Evolutionary conservation across 2,329 filamentous ascomycete species (phyloP).

Genomic region (Trichoderma sp.): DNA sequence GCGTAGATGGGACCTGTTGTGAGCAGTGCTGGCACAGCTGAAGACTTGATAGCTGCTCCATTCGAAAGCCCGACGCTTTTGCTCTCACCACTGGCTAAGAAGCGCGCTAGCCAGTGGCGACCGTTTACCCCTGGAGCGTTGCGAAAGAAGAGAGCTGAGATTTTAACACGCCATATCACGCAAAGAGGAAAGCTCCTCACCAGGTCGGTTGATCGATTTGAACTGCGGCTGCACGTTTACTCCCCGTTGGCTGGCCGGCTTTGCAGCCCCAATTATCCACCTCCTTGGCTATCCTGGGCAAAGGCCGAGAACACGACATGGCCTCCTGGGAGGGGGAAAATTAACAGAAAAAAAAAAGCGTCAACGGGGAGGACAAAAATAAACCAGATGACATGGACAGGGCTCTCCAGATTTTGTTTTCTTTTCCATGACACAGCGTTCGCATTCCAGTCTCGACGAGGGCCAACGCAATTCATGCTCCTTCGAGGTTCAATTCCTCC

Average conservation of each 20-base stretch:
- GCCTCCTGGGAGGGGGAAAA: neutral
- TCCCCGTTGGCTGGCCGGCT: constrained; percentile 15
- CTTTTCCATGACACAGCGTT: neutral
- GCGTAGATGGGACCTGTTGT: neutral
- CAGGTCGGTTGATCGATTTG: constrained; percentile 8
- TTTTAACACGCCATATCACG: constrained; percentile 11
- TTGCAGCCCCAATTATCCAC: constrained; percentile 9
- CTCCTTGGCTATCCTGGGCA: constrained; percentile 1
- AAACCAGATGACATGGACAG: neutral
- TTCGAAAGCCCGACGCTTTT: constrained; percentile 2
- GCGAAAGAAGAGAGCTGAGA: constrained; percentile 1
- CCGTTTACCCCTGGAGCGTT: constrained; percentile 17
- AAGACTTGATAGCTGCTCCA: constrained; percentile 9
- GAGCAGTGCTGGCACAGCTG: constrained; percentile 10
- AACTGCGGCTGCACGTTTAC: constrained; percentile 16
- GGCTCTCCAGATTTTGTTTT: constrained; percentile 1
- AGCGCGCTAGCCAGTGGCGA: constrained; percentile 15
- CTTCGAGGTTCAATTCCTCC: neutral
- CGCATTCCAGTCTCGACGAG: constrained; percentile 5
- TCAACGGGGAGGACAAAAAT: neutral
- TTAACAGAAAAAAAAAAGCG: neutral
- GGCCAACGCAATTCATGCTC: neutral
- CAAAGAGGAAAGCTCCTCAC: neutral
- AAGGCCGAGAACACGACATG: constrained; percentile 11
- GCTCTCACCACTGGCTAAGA: neutral